A percentile compares a stretch with the other conserved stretches of the same genome.
Evolutionary conservation across 495 filamentous ascomycete species (phyloP).

Genomic region (Letharia columbiana): DNA sequence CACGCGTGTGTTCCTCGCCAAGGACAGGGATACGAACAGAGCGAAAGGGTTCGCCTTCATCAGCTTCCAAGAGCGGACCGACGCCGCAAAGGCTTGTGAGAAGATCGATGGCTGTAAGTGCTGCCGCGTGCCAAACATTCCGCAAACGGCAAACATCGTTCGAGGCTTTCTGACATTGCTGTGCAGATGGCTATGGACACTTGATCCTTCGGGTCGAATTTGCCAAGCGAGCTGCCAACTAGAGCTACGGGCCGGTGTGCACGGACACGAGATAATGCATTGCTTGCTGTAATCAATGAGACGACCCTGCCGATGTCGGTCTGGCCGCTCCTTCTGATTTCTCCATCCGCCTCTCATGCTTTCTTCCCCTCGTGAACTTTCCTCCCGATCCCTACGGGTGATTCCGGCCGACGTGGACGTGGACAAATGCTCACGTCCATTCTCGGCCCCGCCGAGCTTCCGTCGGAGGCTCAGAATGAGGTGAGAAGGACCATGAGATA

Average conservation of each 20-base stretch:
- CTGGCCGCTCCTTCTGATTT: not conserved
- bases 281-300: not conserved
- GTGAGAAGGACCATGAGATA: too few relatives aligned
- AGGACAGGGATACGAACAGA: conserved; percentile 86
- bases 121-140: conserved; percentile 3
- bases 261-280: not conserved
- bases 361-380: not conserved
- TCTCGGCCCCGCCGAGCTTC: not conserved
- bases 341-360: not conserved
- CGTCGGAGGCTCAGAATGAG: not conserved
- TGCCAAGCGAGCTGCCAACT: conserved; percentile 64
- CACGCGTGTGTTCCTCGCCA: conserved; percentile 92
- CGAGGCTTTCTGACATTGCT: conserved; percentile 26
- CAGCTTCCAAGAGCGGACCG: conserved; percentile 79
- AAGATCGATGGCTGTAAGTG: conserved; percentile 92
- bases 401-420: not conserved
- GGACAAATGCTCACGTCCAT: not conserved
- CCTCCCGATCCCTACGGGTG: not conserved
- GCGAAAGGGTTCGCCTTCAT: conserved; percentile 99
- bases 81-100: conserved; percentile 85
- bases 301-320: not conserved
- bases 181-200: conserved; percentile 71
- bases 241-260: not conserved
- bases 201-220: conserved; percentile 87
- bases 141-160: not conserved